These are phyloP conservation scores for Penicillium chermesinum DNA, from an alignment of 495 filamentous ascomycete genomes.

Conservation along the genomic window DNA sequence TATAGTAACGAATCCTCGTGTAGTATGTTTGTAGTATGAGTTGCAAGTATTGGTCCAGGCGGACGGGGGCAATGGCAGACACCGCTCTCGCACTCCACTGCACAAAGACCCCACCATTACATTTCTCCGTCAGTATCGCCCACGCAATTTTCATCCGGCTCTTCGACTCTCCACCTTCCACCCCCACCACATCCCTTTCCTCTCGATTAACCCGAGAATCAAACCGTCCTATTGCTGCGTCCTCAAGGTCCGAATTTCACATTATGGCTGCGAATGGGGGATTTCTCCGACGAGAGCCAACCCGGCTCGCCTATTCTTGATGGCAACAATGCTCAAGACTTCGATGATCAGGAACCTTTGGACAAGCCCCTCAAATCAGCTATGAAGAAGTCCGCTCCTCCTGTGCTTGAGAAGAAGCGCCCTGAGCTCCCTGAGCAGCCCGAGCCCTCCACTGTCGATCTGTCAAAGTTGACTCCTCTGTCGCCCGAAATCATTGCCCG, in stretches of 20 bases:
- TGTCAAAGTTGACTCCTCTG: constrained; percentile 70
- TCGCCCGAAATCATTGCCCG: constrained; percentile 94
- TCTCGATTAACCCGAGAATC: constrained; percentile 4
- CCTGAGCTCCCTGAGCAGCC: constrained; percentile 82
- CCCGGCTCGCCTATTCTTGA: constrained; percentile 56
- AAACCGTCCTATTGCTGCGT: background rate
- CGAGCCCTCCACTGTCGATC: constrained; percentile 77
- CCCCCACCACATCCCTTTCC: constrained; percentile 12
- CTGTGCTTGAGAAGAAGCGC: constrained; percentile 42
- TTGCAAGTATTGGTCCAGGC: background rate
- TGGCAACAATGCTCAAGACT: constrained; percentile 47
- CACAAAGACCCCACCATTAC: constrained; percentile 37
- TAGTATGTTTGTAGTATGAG: background rate
- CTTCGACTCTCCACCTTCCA: constrained; percentile 19
- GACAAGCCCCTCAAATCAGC: constrained; percentile 59
- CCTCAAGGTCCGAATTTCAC: constrained; percentile 23
- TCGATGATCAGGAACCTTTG: constrained; percentile 49
- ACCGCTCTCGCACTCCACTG: constrained; percentile 45
- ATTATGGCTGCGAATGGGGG: constrained; percentile 62
- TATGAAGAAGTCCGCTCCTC: constrained; percentile 56
- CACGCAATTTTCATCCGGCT: constrained; percentile 40
- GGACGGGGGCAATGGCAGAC: constrained; percentile 12
- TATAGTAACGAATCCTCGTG: too few relatives aligned
- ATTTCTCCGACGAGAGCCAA: constrained; percentile 56
- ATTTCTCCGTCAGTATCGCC: constrained; percentile 39